Percentiles rank a stretch among this genome's conserved stretches.
Evolutionary conservation across 768 basidiomycete species (phyloP).

Genomic region (Suillus tomentosus): DNA sequence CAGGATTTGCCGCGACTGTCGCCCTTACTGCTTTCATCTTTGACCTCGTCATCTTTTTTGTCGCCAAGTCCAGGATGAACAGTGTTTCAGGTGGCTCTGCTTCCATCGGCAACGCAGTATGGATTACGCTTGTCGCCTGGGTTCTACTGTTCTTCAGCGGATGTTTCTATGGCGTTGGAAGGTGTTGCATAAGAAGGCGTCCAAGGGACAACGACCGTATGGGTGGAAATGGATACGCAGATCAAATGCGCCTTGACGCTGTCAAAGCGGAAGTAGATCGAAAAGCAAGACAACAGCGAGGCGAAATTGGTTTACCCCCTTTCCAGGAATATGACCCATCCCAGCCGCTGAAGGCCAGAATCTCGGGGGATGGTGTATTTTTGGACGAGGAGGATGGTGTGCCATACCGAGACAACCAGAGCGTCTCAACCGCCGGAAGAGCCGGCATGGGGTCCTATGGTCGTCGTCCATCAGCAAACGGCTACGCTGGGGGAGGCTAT

Average conservation of each 20-base stretch:
- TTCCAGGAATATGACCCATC: conserved; percentile 65
- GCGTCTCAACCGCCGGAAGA: conserved; percentile 24
- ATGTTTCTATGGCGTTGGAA: conserved; percentile 82
- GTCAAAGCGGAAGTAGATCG: conserved; percentile 86
- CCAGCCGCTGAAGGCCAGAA: conserved; percentile 64
- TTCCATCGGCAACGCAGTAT: conserved; percentile 83
- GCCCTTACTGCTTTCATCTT: conserved; percentile 89
- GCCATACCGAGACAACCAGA: conserved; percentile 35
- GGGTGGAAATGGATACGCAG: conserved; percentile 44
- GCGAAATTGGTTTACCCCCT: conserved; percentile 71
- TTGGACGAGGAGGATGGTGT: conserved; percentile 49
- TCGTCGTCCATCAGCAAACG: conserved; percentile 33
- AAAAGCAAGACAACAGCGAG: conserved; percentile 62
- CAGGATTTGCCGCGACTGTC: conserved; percentile 77
- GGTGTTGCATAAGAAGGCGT: conserved; percentile 77
- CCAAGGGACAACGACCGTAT: conserved; percentile 38
- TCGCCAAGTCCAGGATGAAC: conserved; percentile 85
- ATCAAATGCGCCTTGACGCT: conserved; percentile 78
- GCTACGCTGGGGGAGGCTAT: conserved; percentile 59
- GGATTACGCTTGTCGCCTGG: conserved; percentile 89
- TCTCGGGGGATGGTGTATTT: conserved; percentile 59
- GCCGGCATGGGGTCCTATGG: conserved; percentile 33
- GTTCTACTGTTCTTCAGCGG: conserved; percentile 87
- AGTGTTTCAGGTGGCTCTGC: conserved; percentile 71
- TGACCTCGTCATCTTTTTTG: conserved; percentile 88